Evolutionary conservation across 768 basidiomycete species (phyloP).

Genomic region (Lactarius sanguifluus): DNA sequence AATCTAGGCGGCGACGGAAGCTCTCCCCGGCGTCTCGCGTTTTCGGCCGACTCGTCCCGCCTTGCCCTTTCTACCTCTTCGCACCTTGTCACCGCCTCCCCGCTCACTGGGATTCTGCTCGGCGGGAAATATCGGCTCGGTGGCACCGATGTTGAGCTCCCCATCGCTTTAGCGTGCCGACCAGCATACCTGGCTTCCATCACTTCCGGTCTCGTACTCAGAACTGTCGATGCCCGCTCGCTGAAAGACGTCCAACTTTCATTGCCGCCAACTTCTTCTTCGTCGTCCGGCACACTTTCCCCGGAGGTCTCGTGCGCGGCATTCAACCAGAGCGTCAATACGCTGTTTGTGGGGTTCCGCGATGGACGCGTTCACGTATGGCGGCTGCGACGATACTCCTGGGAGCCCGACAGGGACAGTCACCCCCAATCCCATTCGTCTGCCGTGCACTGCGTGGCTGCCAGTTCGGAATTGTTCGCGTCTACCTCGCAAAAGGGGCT

Average conservation of each 20-base stretch:
- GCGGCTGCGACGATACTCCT: slow-evolving; percentile 7
- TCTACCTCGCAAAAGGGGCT: slow-evolving; percentile 18
- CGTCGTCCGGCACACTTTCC: background rate
- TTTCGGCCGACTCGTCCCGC: slow-evolving; percentile 15
- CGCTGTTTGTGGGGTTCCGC: slow-evolving; percentile 14
- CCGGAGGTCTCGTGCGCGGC: slow-evolving; percentile 11
- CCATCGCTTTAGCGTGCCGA: slow-evolving; percentile 21
- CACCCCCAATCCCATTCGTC: slow-evolving; percentile 18
- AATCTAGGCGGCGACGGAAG: slow-evolving; percentile 8
- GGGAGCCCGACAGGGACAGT: slow-evolving; percentile 14
- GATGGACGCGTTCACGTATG: slow-evolving; percentile 22
- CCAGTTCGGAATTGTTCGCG: slow-evolving; percentile 11
- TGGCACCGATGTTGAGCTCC: background rate
- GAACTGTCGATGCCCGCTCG: slow-evolving; percentile 7
- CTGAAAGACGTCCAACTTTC: slow-evolving; percentile 18
- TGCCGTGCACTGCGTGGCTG: slow-evolving; percentile 12
- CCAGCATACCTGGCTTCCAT: slow-evolving; percentile 7
- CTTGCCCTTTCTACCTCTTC: slow-evolving; percentile 14
- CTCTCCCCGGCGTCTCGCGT: slow-evolving; percentile 16
- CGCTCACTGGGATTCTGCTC: slow-evolving; percentile 17
- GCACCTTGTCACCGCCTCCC: slow-evolving; percentile 14
- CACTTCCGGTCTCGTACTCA: slow-evolving; percentile 22
- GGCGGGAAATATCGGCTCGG: slow-evolving; percentile 17
- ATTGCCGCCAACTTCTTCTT: slow-evolving; percentile 5
- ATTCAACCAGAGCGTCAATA: slow-evolving; percentile 13